phyloP scores from a whole-genome alignment of 202 grass and related monocot species.

The Schoenoplectus tabernaemontani region DNA sequence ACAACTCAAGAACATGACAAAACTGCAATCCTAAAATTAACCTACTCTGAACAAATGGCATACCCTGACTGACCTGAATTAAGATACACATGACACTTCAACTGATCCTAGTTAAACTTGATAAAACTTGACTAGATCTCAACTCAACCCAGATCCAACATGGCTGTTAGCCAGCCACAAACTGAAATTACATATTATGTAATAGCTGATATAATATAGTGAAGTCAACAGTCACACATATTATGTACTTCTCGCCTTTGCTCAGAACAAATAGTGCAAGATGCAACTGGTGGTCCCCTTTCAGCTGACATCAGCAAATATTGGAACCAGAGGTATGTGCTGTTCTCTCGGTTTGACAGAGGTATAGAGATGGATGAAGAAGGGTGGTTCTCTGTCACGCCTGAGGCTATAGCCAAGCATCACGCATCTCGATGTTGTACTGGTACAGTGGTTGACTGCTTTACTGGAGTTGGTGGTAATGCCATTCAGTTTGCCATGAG shows the following conservation, averaged over 20 bases:
- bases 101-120: neutral
- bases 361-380: slow-evolving; percentile 97
- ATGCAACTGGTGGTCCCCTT: slow-evolving; percentile 24
- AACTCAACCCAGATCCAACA: neutral
- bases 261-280: slow-evolving; percentile 47
- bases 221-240: neutral
- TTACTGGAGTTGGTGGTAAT: slow-evolving; percentile 87
- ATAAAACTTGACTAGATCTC: neutral
- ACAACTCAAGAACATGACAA: neutral
- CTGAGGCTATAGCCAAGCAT: slow-evolving; percentile 84
- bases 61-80: neutral
- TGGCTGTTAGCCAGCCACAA: neutral
- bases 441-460: slow-evolving; percentile 64
- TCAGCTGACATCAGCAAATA: slow-evolving; percentile 61
- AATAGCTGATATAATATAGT: neutral
- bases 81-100: neutral
- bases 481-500: slow-evolving; percentile 87
- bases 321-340: slow-evolving; percentile 72
- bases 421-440: slow-evolving; percentile 67
- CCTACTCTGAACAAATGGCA: neutral
- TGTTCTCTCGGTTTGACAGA: slow-evolving; percentile 78
- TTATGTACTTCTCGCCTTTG: neutral
- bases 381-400: slow-evolving; percentile 98
- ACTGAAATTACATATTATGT: neutral
- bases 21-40: too few relatives aligned